Percentiles rank a stretch among this genome's conserved stretches.
Evolutionary conservation across 306 rosid genomes (phyloP).

Genomic region (Rosa persica): DNA sequence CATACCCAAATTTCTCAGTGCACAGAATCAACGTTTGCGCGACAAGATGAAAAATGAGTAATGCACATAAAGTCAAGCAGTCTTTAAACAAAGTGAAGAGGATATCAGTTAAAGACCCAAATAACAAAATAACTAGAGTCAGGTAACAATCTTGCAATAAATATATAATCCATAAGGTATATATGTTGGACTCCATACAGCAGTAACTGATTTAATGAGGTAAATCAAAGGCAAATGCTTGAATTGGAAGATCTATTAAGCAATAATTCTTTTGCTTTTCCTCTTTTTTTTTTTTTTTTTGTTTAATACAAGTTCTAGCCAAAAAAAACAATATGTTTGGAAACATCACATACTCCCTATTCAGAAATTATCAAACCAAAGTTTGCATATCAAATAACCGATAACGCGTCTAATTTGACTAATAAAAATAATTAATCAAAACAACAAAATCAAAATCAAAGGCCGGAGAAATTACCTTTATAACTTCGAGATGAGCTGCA

Average conservation of each 20-base stretch:
- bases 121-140: not conserved
- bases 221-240: not conserved
- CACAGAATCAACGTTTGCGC: constrained; percentile 21
- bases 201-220: not conserved
- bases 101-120: not conserved
- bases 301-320: not conserved
- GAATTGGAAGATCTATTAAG: not conserved
- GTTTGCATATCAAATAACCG: not conserved
- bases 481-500: constrained; percentile 34
- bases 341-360: not conserved
- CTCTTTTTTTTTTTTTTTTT: not conserved
- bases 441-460: not conserved
- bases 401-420: not conserved
- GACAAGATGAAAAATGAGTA: not conserved
- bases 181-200: too few relatives aligned
- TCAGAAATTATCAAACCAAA: not conserved
- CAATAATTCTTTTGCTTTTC: not conserved
- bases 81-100: not conserved
- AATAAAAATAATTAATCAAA: not conserved
- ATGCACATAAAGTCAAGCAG: not conserved
- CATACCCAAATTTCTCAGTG: constrained; percentile 24
- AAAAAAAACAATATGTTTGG: not conserved
- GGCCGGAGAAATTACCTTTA: constrained; percentile 32
- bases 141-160: not conserved
- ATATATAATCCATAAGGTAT: not conserved